These are phyloP conservation scores for Backusella liffmaniae DNA, from an alignment of 192 early-diverging fungal genomes.

Conservation along the genomic window DNA sequence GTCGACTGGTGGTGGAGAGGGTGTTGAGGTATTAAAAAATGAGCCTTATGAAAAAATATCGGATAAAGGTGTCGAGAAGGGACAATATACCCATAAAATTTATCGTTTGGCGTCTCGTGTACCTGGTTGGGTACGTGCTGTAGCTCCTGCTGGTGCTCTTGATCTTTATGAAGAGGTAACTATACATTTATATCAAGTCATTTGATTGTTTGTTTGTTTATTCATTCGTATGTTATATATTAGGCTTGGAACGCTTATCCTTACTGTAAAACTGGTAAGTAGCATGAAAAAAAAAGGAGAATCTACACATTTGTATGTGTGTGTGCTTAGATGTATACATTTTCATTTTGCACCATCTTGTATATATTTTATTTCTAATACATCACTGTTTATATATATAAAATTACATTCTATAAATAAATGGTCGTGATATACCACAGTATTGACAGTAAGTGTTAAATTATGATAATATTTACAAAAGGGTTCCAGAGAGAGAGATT, in stretches of 20 bases:
- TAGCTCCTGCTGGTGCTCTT: slow-evolving; percentile 63
- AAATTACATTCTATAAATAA: neutral
- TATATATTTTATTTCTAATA: neutral
- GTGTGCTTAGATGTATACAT: neutral
- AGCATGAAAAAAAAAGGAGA: neutral
- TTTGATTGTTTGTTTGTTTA: neutral
- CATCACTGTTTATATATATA: neutral
- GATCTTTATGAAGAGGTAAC: slow-evolving; percentile 63
- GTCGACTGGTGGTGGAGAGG: slow-evolving; percentile 78
- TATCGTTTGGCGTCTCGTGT: slow-evolving; percentile 52
- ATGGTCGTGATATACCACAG: neutral
- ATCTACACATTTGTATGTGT: neutral
- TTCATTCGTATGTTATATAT: neutral
- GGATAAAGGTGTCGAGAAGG: slow-evolving; percentile 57
- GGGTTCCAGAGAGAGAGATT: neutral
- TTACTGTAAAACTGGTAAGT: slow-evolving; percentile 46
- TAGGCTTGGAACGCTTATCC: slow-evolving; percentile 82
- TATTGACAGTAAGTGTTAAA: slow-evolving; percentile 14
- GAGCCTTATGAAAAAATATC: slow-evolving; percentile 67
- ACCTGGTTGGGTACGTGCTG: slow-evolving; percentile 54
- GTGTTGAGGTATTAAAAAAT: slow-evolving; percentile 73
- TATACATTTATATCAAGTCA: neutral
- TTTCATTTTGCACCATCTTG: neutral
- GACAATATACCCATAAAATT: slow-evolving; percentile 82
- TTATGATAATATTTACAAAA: neutral